Percentiles rank a stretch among this genome's conserved stretches.
Evolutionary conservation across 768 basidiomycete species (phyloP).

Genomic region (Russula sp.): DNA sequence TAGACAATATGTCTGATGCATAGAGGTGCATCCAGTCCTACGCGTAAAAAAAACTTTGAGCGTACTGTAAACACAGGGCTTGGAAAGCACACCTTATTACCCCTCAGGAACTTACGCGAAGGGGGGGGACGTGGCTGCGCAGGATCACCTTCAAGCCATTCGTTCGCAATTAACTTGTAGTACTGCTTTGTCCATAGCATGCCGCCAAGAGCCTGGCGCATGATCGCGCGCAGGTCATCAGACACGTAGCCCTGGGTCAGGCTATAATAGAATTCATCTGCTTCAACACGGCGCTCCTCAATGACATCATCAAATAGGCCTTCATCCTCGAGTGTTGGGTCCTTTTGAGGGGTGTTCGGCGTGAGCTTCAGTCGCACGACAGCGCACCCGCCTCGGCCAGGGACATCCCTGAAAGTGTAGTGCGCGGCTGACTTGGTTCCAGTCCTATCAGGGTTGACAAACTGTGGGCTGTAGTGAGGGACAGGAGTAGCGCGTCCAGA

Average conservation of each 20-base stretch:
- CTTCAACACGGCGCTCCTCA: slow-evolving; percentile 87
- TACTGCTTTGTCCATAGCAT: slow-evolving; percentile 99
- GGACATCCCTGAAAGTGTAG: slow-evolving; percentile 81
- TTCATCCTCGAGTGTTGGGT: slow-evolving; percentile 81
- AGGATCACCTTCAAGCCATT: slow-evolving; percentile 95
- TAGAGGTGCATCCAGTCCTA: slow-evolving; percentile 96
- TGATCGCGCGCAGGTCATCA: slow-evolving; percentile 91
- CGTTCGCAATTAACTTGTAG: slow-evolving; percentile 92
- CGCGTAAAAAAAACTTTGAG: background rate
- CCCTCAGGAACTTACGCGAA: slow-evolving; percentile 63
- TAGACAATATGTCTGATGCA: slow-evolving; percentile 91
- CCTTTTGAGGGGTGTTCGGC: slow-evolving; percentile 61
- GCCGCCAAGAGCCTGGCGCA: slow-evolving; percentile 91
- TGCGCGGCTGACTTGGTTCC: slow-evolving; percentile 95
- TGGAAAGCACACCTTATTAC: slow-evolving; percentile 57
- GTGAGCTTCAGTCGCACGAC: slow-evolving; percentile 94
- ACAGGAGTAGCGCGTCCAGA: slow-evolving; percentile 39
- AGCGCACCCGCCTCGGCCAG: slow-evolving; percentile 86
- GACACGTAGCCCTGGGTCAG: slow-evolving; percentile 78
- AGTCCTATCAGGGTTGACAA: slow-evolving; percentile 76
- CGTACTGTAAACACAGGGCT: background rate
- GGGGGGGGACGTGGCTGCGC: slow-evolving; percentile 93
- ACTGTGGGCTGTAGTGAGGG: slow-evolving; percentile 41
- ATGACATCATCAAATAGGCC: slow-evolving; percentile 80
- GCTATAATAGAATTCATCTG: slow-evolving; percentile 89